Percentiles rank a stretch among this genome's conserved stretches.
Evolutionary conservation across 306 rosid genomes (phyloP).

Genomic region (Cajanus cajan): DNA sequence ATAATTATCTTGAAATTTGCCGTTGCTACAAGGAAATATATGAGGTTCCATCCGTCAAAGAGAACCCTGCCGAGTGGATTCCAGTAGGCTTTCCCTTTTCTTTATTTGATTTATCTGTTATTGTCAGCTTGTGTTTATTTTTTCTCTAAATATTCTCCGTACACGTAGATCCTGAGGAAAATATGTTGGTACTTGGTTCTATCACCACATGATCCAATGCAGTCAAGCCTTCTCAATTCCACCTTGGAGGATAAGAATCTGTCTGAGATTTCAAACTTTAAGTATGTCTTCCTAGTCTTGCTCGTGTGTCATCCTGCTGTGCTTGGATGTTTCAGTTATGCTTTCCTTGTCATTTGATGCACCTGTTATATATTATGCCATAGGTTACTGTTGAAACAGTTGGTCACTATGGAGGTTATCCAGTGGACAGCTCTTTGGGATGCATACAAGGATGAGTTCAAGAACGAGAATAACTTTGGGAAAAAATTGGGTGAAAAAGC

Average conservation of each 20-base stretch:
- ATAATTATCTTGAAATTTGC: slow-evolving; percentile 83
- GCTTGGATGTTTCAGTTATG: neutral
- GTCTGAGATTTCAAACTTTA: slow-evolving; percentile 66
- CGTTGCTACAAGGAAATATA: slow-evolving; percentile 81
- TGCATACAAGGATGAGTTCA: slow-evolving; percentile 69
- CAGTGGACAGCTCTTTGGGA: slow-evolving; percentile 81
- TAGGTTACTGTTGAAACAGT: slow-evolving; percentile 70
- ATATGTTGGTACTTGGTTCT: slow-evolving; percentile 82
- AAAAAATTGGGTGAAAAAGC: slow-evolving; percentile 75
- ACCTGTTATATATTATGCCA: slow-evolving; percentile 6
- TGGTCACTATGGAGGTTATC: slow-evolving; percentile 82
- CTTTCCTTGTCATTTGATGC: slow-evolving; percentile 8
- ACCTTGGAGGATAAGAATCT: slow-evolving; percentile 81
- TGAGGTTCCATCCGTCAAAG: slow-evolving; percentile 77
- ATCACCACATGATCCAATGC: slow-evolving; percentile 86
- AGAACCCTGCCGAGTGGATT: slow-evolving; percentile 58
- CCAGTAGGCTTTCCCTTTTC: slow-evolving; percentile 46
- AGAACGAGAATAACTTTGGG: slow-evolving; percentile 70
- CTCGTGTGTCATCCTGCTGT: neutral
- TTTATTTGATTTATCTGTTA: neutral
- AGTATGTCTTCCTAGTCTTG: slow-evolving; percentile 33
- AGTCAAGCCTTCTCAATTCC: slow-evolving; percentile 83
- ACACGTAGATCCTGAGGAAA: slow-evolving; percentile 69
- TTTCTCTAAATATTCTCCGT: slow-evolving; percentile 10
- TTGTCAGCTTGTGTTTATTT: neutral